Percentiles rank a stretch among this genome's conserved stretches.
Evolutionary conservation across 352 stramenopile species (phyloP).

Genomic region (Discostella stelligera): DNA sequence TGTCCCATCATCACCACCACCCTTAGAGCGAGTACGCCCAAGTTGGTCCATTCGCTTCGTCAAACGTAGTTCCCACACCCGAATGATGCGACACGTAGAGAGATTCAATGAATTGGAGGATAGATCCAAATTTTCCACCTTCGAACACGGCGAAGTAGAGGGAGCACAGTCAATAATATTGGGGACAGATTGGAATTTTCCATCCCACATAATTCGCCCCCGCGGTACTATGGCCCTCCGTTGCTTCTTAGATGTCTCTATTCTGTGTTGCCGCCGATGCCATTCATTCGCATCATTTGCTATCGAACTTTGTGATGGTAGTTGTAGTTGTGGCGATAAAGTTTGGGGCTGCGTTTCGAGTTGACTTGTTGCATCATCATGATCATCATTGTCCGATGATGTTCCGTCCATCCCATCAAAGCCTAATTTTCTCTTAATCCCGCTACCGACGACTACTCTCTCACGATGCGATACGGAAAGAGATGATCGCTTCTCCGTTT

Average conservation of each 20-base stretch:
- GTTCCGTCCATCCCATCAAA: not conserved
- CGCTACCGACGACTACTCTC: not conserved
- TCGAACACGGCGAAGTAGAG: constrained; percentile 7
- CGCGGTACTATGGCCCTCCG: not conserved
- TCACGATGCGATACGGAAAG: not conserved
- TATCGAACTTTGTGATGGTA: not conserved
- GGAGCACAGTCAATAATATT: constrained; percentile 6
- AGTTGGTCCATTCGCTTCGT: constrained; percentile 25
- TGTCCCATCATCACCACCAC: not conserved
- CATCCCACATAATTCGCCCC: constrained; percentile 22
- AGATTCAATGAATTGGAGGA: constrained; percentile 15
- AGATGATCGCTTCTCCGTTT: not conserved
- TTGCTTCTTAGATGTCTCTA: not conserved
- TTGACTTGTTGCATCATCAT: not conserved
- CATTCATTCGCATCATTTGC: not conserved
- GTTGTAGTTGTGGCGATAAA: not conserved
- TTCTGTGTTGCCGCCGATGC: not conserved
- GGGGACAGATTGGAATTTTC: constrained; percentile 7
- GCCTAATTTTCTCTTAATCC: constrained; percentile 20
- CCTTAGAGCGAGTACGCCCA: not conserved
- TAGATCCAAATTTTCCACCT: constrained; percentile 32
- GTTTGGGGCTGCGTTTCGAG: not conserved
- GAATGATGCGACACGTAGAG: constrained; percentile 22
- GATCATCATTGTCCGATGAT: not conserved
- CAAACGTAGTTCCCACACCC: constrained; percentile 23